Percentiles rank a stretch among this genome's conserved stretches.
phyloP scores from a whole-genome alignment of 192 early-diverging fungal genomes.

The Kickxella alabastrina region DNA sequence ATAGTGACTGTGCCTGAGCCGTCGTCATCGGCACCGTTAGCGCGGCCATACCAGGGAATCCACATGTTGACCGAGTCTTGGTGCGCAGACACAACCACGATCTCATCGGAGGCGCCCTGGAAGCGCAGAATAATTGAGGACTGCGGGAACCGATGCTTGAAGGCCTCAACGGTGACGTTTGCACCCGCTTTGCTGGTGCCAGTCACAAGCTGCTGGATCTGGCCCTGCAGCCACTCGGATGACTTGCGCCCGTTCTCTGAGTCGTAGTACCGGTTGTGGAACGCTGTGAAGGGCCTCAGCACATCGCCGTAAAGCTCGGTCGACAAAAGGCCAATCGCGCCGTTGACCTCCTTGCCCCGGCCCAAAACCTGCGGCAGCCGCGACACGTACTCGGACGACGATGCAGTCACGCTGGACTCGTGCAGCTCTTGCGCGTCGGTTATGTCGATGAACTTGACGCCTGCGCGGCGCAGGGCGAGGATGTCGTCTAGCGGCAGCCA shows the following conservation, averaged over 20 bases:
- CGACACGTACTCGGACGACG: constrained; percentile 4
- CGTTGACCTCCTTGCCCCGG: constrained; percentile 59
- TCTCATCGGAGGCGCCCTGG: constrained; percentile 50
- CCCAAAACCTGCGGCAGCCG: constrained; percentile 53
- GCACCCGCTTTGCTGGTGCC: constrained; percentile 9
- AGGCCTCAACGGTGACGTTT: constrained; percentile 68
- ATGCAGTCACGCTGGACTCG: background rate
- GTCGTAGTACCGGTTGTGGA: constrained; percentile 90
- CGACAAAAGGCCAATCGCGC: constrained; percentile 60
- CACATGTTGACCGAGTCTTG: constrained; percentile 86
- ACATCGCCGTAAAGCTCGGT: constrained; percentile 64
- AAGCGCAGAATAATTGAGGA: constrained; percentile 81
- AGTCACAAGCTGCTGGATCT: constrained; percentile 53
- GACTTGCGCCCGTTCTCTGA: constrained; percentile 63
- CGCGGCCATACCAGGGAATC: constrained; percentile 70
- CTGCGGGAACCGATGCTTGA: constrained; percentile 81
- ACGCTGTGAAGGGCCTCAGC: constrained; percentile 72
- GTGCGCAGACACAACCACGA: constrained; percentile 84
- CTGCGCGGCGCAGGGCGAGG: constrained; percentile 59
- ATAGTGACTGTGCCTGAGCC: constrained; percentile 90
- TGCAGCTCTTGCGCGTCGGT: constrained; percentile 67
- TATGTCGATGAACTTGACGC: constrained; percentile 81
- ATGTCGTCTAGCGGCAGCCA: constrained; percentile 65
- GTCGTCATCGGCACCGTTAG: constrained; percentile 85
- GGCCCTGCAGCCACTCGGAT: constrained; percentile 63